Conservation (phyloP, 768 basidiomycete species). For the Asterophora lycoperdoides region DNA sequence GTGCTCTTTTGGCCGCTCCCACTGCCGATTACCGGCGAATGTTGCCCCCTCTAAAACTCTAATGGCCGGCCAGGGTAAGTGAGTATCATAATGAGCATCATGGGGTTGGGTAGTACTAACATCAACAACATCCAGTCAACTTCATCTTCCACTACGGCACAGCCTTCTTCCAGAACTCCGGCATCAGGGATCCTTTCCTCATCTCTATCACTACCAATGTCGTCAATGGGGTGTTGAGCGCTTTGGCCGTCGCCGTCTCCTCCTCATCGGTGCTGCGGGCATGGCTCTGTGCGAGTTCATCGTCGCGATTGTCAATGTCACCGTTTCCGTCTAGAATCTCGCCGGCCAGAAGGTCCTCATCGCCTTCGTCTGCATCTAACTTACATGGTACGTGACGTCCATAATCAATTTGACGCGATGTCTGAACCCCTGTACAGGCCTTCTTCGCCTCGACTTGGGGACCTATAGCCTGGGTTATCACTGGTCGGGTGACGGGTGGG, state of each 20-base stretch:
- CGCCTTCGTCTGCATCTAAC: constrained; percentile 50
- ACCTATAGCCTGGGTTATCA: constrained; percentile 61
- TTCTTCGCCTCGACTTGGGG: constrained; percentile 66
- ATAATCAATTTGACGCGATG: background rate
- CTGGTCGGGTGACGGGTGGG: too few species aligned
- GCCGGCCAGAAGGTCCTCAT: constrained; percentile 61
- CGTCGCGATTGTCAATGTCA: constrained; percentile 57
- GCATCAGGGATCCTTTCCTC: constrained; percentile 53
- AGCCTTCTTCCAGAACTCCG: constrained; percentile 59
- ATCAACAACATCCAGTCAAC: constrained; percentile 42
- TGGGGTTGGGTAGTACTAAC: background rate
- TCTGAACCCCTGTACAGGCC: constrained; percentile 17
- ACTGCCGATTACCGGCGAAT: too few species aligned
- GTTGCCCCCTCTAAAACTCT: too few species aligned
- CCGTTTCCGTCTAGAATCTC: constrained; percentile 38
- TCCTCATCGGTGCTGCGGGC: constrained; percentile 74
- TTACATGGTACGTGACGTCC: constrained; percentile 29
- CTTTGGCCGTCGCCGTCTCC: constrained; percentile 76
- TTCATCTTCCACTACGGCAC: constrained; percentile 74
- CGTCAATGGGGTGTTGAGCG: constrained; percentile 78
- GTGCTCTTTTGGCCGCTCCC: too few species aligned
- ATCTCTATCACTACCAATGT: constrained; percentile 65
- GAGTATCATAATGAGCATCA: constrained; percentile 7
- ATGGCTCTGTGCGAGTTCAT: constrained; percentile 87
- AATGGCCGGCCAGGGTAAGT: too few species aligned